Evolutionary conservation across 495 filamentous ascomycete species (phyloP).

Genomic region (Penicillium arizonense): DNA sequence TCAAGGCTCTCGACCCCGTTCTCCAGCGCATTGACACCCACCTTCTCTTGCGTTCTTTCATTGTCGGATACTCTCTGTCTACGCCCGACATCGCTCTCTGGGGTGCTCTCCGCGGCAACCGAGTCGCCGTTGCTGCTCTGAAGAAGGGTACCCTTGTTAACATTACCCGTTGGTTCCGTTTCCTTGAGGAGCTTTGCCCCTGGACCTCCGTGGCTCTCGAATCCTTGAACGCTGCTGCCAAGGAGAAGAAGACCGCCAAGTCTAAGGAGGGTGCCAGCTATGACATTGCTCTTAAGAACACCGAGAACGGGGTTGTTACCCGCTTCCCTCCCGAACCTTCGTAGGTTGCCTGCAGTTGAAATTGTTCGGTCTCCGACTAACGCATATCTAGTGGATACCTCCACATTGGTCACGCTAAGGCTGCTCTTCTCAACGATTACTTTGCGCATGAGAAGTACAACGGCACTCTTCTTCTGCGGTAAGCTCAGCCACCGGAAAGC

Average conservation of each 20-base stretch:
- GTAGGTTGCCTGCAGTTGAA: conserved; percentile 39
- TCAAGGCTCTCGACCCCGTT: conserved; percentile 74
- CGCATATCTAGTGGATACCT: conserved; percentile 65
- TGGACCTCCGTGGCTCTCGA: conserved; percentile 53
- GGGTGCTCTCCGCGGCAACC: conserved; percentile 81
- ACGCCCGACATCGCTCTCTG: conserved; percentile 80
- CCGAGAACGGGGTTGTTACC: conserved; percentile 89
- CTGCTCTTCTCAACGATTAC: conserved; percentile 88
- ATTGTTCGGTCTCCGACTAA: background rate
- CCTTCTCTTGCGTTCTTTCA: conserved; percentile 79
- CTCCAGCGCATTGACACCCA: conserved; percentile 80
- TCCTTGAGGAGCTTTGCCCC: conserved; percentile 76
- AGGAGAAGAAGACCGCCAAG: conserved; percentile 65
- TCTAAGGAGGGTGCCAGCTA: conserved; percentile 86
- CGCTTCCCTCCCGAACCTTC: conserved; percentile 96
- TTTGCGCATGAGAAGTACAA: conserved; percentile 88
- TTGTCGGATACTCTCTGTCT: conserved; percentile 78
- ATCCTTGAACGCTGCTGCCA: conserved; percentile 56
- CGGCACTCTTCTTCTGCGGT: conserved; percentile 74
- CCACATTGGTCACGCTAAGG: conserved; percentile 93
- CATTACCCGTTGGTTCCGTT: conserved; percentile 84
- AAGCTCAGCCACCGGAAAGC: background rate
- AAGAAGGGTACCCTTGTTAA: conserved; percentile 77
- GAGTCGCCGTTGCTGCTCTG: conserved; percentile 76
- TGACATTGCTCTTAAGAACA: conserved; percentile 83